Percentiles rank a stretch among this genome's conserved stretches.
phyloP scores from a whole-genome alignment of 306 rosid genomes.

The Cotoneaster glaucophyllus region DNA sequence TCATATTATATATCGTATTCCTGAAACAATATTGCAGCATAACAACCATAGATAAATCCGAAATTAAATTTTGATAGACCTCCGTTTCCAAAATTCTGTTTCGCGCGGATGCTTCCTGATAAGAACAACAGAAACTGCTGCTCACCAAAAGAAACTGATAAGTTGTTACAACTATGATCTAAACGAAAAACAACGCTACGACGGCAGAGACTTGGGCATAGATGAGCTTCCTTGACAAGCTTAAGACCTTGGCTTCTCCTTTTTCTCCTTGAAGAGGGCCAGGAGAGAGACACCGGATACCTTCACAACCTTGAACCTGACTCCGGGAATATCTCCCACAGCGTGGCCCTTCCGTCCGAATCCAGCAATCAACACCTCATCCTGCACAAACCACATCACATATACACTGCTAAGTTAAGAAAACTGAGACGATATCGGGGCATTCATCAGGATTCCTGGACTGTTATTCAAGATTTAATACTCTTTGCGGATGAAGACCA shows the following conservation, averaged over 20 bases:
- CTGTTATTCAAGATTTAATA: not conserved
- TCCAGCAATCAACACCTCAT: conserved; percentile 32
- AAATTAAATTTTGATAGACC: not conserved
- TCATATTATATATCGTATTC: no score
- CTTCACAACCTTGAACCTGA: conserved; percentile 34
- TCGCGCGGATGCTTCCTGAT: not conserved
- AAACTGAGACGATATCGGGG: not conserved
- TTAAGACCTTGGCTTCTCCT: conserved; percentile 33
- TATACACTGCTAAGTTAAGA: not conserved
- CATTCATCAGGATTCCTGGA: not conserved
- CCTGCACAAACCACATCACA: conserved; percentile 5
- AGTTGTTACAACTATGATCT: not conserved
- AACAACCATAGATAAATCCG: not conserved
- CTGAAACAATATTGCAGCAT: no score
- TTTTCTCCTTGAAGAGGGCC: conserved; percentile 33
- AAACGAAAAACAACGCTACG: not conserved
- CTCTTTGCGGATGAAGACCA: not conserved
- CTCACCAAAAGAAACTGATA: not conserved
- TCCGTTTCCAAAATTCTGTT: not conserved
- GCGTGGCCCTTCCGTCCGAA: conserved; percentile 34
- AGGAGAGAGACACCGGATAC: conserved; percentile 29
- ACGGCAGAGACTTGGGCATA: not conserved
- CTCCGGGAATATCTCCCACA: conserved; percentile 37
- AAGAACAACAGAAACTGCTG: not conserved
- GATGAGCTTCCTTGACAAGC: not conserved